A percentile compares a stretch with the other conserved stretches of the same genome.
Evolutionary conservation across 169 alveolate genomes (phyloP).

Genomic region (Plasmodium chabaudi): DNA sequence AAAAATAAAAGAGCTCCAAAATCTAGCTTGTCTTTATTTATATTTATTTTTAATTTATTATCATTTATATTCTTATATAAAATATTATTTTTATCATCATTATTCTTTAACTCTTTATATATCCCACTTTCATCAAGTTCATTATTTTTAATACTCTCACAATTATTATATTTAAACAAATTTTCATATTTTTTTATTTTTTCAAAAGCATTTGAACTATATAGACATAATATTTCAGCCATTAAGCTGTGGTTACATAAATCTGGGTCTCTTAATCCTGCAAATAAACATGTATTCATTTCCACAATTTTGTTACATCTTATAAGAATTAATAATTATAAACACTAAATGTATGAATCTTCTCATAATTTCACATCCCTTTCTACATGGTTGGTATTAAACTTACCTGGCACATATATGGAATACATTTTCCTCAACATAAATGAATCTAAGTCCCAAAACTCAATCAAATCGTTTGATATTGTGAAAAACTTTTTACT

Average conservation of each 20-base stretch:
- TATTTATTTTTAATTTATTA: constrained; percentile 30
- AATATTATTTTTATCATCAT: constrained; percentile 20
- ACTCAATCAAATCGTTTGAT: constrained; percentile 80
- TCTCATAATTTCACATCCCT: neutral
- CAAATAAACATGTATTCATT: neutral
- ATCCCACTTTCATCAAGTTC: neutral
- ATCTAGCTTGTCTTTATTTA: constrained; percentile 24
- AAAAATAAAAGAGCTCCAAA: constrained; percentile 73
- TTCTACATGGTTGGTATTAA: neutral
- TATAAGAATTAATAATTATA: neutral
- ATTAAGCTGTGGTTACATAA: constrained; percentile 61
- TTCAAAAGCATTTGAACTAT: constrained; percentile 59
- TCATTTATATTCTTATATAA: constrained; percentile 35
- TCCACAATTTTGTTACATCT: too few relatives aligned
- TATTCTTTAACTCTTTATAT: constrained; percentile 1
- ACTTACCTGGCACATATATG: constrained; percentile 61
- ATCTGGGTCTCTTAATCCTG: constrained; percentile 61
- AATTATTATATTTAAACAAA: constrained; percentile 27
- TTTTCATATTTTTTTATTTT: constrained; percentile 41
- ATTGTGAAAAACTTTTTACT: constrained; percentile 83
- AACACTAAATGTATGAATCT: neutral
- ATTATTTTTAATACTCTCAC: neutral
- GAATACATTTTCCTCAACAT: constrained; percentile 66
- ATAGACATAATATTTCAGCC: constrained; percentile 60
- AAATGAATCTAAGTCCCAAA: constrained; percentile 83